Base-by-base conservation (phyloP, 1,284 basidiomycete species). In the Sutorius eximius region DNA sequence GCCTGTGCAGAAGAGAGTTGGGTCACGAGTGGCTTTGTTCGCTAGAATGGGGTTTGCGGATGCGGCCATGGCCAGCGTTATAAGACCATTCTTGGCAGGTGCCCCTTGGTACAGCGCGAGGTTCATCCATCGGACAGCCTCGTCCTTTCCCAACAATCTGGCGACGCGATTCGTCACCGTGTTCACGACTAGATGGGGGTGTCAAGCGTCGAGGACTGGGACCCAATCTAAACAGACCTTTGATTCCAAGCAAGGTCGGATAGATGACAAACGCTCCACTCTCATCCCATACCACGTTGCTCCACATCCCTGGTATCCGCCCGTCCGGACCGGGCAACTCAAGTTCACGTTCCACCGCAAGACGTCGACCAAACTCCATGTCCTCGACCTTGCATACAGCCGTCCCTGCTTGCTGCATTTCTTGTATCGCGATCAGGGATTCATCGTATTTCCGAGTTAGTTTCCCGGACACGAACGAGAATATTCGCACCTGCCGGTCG, bases 321-420 rank as follows among this genome's bases (percentile, higher is more conserved):
- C 87, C 87, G 67, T 90, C 89, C 3, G 85, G 82, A 33, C 84
- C 80, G 37, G 87, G 83, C 38, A 89, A 79, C 69, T 98, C 93
- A 45, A 99, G 73, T 66, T 99, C 96, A 57, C 92, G 82, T 72
- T 99, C 97, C 15, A 88, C 78, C 1, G 97, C 97, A 46, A 99
- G 77, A 11, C 97, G 81, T 54, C 97, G 80, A n/a, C 97, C 96
- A 67, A 99, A 98, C 70, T 99, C 97, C 96, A 99, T 99, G 71
- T 98, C 95, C 59, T 99, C 97, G 11, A 99, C 85, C 67, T 87
- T 89, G 74, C 90, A 93, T 18, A 93, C 83, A 0, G 92, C 87
- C 8, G 93, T 95, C 2, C 93, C 93, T 1, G 92, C 93, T 71
- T 95, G 93, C 69, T 96, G 93, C 95, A 98, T 98, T 70, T 98